phyloP scores from a whole-genome alignment of 768 basidiomycete species.

The Calocera viscosa region DNA sequence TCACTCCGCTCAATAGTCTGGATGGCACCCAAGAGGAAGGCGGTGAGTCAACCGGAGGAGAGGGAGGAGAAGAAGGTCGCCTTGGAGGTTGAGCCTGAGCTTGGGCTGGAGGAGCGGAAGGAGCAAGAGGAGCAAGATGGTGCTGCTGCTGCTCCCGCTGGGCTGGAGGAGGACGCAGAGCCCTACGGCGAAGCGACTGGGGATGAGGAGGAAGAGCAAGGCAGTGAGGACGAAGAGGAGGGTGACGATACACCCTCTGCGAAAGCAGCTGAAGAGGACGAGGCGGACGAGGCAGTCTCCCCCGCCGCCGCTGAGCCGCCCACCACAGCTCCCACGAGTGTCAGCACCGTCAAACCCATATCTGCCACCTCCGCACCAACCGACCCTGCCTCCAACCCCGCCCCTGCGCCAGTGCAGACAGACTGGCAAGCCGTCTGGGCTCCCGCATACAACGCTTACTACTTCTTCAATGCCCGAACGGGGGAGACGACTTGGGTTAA shows the following conservation, averaged over 20 bases:
- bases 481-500: slow-evolving; percentile 77
- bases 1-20: neutral
- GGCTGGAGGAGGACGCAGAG: too few relatives aligned
- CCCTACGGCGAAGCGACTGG: neutral
- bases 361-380: neutral
- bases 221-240: neutral
- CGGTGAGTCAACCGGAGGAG: neutral
- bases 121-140: too few relatives aligned
- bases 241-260: neutral
- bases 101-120: too few relatives aligned
- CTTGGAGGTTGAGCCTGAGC: neutral
- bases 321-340: neutral
- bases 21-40: neutral
- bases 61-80: slow-evolving; percentile 1
- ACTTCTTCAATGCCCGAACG: slow-evolving; percentile 67
- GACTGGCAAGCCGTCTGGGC: slow-evolving; percentile 77
- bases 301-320: neutral
- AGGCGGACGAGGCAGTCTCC: neutral
- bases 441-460: slow-evolving; percentile 65
- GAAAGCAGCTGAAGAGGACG: neutral
- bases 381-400: neutral
- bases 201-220: neutral
- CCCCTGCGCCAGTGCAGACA: slow-evolving; percentile 21
- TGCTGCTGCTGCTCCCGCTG: too few relatives aligned
- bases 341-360: too few relatives aligned